Evolutionary conservation across 441 rosid genomes (phyloP), one percentile per base, ranked within the genome.

Genomic region (Iberis amara): DNA sequence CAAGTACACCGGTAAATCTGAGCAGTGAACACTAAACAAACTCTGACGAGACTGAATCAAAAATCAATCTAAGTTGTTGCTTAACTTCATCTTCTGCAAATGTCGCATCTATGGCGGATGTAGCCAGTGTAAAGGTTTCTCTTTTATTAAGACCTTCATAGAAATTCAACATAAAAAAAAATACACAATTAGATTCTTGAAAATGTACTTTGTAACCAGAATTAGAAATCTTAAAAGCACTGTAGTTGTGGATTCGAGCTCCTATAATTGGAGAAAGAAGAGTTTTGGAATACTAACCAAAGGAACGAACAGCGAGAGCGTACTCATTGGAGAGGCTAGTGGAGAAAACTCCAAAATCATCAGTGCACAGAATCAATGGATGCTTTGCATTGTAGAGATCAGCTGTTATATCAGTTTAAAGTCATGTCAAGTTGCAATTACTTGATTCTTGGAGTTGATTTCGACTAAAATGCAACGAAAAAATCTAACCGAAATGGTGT

Each of bases 311-410:
- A 14, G 98, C 94, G 6, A 86, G 73, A 53, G 61, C 30, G 61
- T 84, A 91, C 73, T 92, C 96, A 41, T 73, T 64, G 1, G 82
- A 78, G 62, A 88, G 82, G 43, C 73, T 82, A 24, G 98, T 92
- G 15, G 96, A 81, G 59, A 92, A 92, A 53, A 88, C 88, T 26
- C 98, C 96, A 1, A 79, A 48, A 55, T 91, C 98, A 55, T 91
- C 98, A 0, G 98, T 91, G 76, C 98, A 88, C 52, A 91, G 57
- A 37, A 70, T 51, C 72, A 86, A 15, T 26, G 96, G 98, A 72
- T 92, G 98, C 10, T 78, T 79, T 45, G 78, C 75, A 2, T 47
- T 68, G 71, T 83, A 82, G 9, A 92, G 73, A 76, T 85, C 78
- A 79, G 51, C 98, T 91, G 72, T 77, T 74, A 35, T 10, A 38